These are phyloP conservation scores for Trichophyton mentagrophytes DNA, from an alignment of 2,329 filamentous ascomycete genomes.

Conservation along the genomic window DNA sequence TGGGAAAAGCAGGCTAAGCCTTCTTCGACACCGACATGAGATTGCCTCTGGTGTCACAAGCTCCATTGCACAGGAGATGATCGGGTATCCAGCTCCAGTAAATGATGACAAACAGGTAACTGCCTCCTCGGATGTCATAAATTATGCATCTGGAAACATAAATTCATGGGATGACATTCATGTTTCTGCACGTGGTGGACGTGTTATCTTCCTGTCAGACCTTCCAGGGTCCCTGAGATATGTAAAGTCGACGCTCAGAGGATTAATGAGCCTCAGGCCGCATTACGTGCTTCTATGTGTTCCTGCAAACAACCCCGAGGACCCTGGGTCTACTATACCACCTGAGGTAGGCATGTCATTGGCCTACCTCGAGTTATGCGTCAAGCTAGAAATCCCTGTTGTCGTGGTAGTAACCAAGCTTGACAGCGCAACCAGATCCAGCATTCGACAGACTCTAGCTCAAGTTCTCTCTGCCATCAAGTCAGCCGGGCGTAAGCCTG, in stretches of 20 bases:
- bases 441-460: slow-evolving; percentile 56
- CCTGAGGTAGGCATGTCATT: slow-evolving; percentile 58
- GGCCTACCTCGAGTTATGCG: slow-evolving; percentile 71
- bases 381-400: slow-evolving; percentile 65
- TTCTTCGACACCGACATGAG: slow-evolving; percentile 88
- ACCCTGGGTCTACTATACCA: slow-evolving; percentile 25
- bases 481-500: slow-evolving; percentile 57
- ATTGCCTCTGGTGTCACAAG: slow-evolving; percentile 84
- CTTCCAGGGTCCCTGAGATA: slow-evolving; percentile 86
- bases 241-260: slow-evolving; percentile 73
- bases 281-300: slow-evolving; percentile 89
- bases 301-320: slow-evolving; percentile 56
- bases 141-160: slow-evolving; percentile 75
- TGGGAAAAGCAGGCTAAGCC: slow-evolving; percentile 74
- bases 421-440: slow-evolving; percentile 64
- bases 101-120: slow-evolving; percentile 9
- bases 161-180: slow-evolving; percentile 94
- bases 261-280: slow-evolving; percentile 88
- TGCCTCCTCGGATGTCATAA: slow-evolving; percentile 47
- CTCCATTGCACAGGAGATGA: slow-evolving; percentile 83
- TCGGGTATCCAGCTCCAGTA: slow-evolving; percentile 52
- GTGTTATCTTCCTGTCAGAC: slow-evolving; percentile 79
- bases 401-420: slow-evolving; percentile 81
- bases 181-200: slow-evolving; percentile 57
- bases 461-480: slow-evolving; percentile 70